A percentile compares a stretch with the other conserved stretches of the same genome.
These are phyloP conservation scores for Plasmodium blacklocki DNA, from an alignment of 169 alveolate genomes.

Conservation along the genomic window DNA sequence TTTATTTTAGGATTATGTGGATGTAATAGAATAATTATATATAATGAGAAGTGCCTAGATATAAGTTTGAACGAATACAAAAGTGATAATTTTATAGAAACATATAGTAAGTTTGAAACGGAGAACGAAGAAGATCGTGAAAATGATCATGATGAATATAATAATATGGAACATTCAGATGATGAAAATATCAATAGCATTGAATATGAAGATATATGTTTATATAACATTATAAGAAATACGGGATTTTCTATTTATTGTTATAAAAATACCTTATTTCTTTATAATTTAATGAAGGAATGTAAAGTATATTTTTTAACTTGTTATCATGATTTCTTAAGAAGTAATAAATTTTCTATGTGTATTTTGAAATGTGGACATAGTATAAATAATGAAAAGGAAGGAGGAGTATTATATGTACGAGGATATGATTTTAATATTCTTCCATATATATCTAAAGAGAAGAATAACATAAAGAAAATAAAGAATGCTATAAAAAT, in stretches of 20 bases:
- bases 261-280: constrained; percentile 35
- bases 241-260: constrained; percentile 34
- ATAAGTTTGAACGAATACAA: constrained; percentile 17
- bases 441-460: constrained; percentile 47
- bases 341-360: constrained; percentile 56
- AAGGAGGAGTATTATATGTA: constrained; percentile 39
- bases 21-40: constrained; percentile 50
- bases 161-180: constrained; percentile 4
- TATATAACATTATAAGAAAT: constrained; percentile 33
- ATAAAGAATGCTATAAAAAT: constrained; percentile 48
- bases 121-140: constrained; percentile 14
- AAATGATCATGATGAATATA: constrained; percentile 5
- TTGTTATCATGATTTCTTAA: constrained; percentile 73
- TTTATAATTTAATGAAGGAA: constrained; percentile 56
- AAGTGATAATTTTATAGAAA: constrained; percentile 17
- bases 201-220: constrained; percentile 73
- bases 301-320: constrained; percentile 43
- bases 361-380: constrained; percentile 45
- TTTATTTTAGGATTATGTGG: constrained; percentile 67
- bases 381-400: constrained; percentile 15
- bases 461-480: constrained; percentile 46
- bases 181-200: constrained; percentile 39
- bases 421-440: constrained; percentile 73
- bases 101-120: constrained; percentile 14
- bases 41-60: constrained; percentile 54